Evolutionary conservation across 2,329 filamentous ascomycete genomes (phyloP), one percentile per base, ranked within the genome.

Genomic region (Penicillium sp.): DNA sequence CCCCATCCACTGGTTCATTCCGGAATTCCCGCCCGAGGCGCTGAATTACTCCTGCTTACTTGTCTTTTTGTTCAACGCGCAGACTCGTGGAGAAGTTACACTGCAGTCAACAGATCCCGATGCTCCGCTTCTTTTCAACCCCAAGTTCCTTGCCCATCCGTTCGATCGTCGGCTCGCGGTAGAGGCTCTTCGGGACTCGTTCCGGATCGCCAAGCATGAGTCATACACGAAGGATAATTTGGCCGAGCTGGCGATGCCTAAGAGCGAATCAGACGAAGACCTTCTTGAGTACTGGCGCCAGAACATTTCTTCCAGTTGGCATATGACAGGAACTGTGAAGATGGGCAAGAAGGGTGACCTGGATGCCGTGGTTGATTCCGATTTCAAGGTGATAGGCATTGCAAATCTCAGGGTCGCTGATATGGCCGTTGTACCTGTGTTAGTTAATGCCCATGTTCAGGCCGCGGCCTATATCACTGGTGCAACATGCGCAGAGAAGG

Each of bases 251-350:
- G 69, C 72, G 0, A 79, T 71, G 12, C 82, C 83, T 0, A 64
- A 73, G 22, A 74, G 76, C n/a, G 76, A 78, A 0, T 78, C 75
- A 0, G 83, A 85, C 18, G 82, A 83, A 49, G 82, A 85, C 51
- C 70, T 87, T 12, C 60, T 77, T n/a, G 76, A 75, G 15, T 73
- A 77, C 61, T 83, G 77, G 76, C 72, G 69, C 47, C 68, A 77
- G 45, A 79, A 70, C 22, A 73, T 77, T 29, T 74, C 67, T 29
- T 81, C 77, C 1, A 82, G 74, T 57, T 85, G 77, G 80, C 83
- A 82, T 65, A 84, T 79, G 79, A 81, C 75, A 1, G 80, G 82
- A 0, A 87, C 84, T 0, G 76, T 77, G 12, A 80, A 79, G 64
- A 87, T 87, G 83, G 84, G 83, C 0, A 77, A 70, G 58, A 51